Evolutionary conservation across 2,329 filamentous ascomycete genomes (phyloP), one percentile per base, ranked within the genome.

Genomic region (Clathrospora elynae): DNA sequence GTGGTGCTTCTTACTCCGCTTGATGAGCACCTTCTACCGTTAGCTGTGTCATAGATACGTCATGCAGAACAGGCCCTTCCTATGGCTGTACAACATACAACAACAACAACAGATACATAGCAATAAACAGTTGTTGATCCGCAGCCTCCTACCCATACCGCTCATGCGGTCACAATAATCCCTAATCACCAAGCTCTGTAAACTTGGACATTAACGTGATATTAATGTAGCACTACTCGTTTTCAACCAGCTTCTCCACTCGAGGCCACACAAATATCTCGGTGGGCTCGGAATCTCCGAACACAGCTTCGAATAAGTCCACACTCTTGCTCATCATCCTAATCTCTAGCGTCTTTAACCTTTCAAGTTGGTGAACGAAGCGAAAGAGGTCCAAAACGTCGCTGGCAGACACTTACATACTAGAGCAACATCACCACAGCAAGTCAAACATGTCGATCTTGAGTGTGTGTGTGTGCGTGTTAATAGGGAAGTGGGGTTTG

Each of bases 251-350:
- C 3, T 37, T 30, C 6, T 48, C 33, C 8, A 55, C 18, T 2
- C 19, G 32, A 9, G 43, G 29, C 4, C 53, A 19, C 3, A 46
- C 6, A 31, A 55, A 55, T 1, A 28, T 28, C 12, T 47, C 23
- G 0, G 20, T 5, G 4, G 20, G 13, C 5, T 33, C 16, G 5
- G 18, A 11, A 2, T 36, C 25, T 13, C 30, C 34, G 12, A 57
- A 51, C 1, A 52, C 50, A 22, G 40, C 29, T 3, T 19, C 20
- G 9, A 58, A 58, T 1, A 58, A 26, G 6, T 58, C 53, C 6
- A 56, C n/a, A 17, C 49, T 56, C 3, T 48, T 40, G n/a, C 41
- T 46, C 52, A 58, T 50, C 55, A 58, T 58, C 8, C 37, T 48
- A 7, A 58, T 34, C 8, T 56, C 47, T 9, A 58, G 14, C 3